Base-by-base conservation (phyloP, 768 basidiomycete species). In the Clitopilus hobsonii region DNA sequence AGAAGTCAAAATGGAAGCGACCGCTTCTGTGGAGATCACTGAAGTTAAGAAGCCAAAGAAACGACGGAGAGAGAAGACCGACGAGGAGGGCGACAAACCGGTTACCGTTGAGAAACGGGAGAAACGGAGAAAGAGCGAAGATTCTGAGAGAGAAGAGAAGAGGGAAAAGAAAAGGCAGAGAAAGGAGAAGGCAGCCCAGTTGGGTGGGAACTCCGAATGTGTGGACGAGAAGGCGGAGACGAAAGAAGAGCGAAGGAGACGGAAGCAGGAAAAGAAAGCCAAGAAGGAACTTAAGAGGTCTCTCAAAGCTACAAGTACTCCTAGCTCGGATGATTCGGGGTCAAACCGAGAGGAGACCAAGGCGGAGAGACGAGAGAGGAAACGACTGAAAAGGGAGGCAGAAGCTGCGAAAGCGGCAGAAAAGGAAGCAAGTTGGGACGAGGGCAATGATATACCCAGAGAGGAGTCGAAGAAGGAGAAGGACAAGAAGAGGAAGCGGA, bases 101-200 rank as follows among this genome's bases (percentile, higher is more conserved):
- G 54, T 56, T 52, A 66, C 60, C 54, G 60, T 27, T 29, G 53
- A 60, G 54, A 63, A 54, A 54, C 56, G 60, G 55, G 58, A 63
- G 56, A 60, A 58, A 55, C 61, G 38, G 59, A 60, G 56, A 53
- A 36, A 49, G 41, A 26, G 30, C 26, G 54, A 58, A 28, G 55
- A 51, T 49, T 8, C 52, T n/a, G 47, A 54, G 49, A 38, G 25
- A 20, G 41, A 20, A 36, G 29, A 49, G 25, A 41, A 23, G 25
- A 55, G 55, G 56, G 49, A 54, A 56, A 63, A 58, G 56, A 64
- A 61, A 38, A 58, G 54, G 52, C 56, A 38, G 28, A 28, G 13
- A 51, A 53, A 45, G 58, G 53, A 30, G 51, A 26, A 30, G 49
- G 54, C 14, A 22, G 30, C 7, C 30, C 7, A 32, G 30, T 32